phyloP scores from a whole-genome alignment of 352 stramenopile genomes.

The Globisporangium sylvaticum region DNA sequence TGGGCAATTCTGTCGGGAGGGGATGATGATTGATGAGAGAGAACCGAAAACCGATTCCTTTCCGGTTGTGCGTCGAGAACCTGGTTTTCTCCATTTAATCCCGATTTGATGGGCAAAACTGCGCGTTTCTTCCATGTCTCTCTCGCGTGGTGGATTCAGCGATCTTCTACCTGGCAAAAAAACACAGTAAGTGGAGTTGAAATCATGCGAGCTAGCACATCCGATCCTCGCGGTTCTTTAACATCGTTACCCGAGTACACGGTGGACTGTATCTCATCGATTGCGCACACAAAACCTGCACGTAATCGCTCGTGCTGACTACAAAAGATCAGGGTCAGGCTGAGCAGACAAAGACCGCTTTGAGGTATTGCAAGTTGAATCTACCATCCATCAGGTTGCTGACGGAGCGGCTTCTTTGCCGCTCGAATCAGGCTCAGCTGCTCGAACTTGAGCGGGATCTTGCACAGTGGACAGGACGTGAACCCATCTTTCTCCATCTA shows the following conservation, averaged over 20 bases:
- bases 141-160: conserved; percentile 5
- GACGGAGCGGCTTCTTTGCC: conserved; percentile 26
- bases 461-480: conserved; percentile 73
- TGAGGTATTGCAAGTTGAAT: neutral
- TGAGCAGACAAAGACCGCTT: neutral
- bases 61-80: neutral
- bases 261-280: neutral
- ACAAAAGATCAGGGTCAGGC: neutral
- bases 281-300: conserved; percentile 10
- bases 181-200: neutral
- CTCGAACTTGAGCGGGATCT: conserved; percentile 63
- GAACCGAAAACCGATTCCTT: neutral
- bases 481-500: conserved; percentile 76
- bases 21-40: neutral
- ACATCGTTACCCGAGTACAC: neutral
- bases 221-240: neutral
- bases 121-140: neutral
- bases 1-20: neutral
- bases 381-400: neutral
- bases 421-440: conserved; percentile 72
- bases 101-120: neutral
- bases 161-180: conserved; percentile 5
- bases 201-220: neutral
- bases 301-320: conserved; percentile 1
- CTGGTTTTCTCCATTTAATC: conserved; percentile 3